These are phyloP conservation scores for Claviceps pazoutovae DNA, from an alignment of 2,329 filamentous ascomycete genomes.

Conservation along the genomic window DNA sequence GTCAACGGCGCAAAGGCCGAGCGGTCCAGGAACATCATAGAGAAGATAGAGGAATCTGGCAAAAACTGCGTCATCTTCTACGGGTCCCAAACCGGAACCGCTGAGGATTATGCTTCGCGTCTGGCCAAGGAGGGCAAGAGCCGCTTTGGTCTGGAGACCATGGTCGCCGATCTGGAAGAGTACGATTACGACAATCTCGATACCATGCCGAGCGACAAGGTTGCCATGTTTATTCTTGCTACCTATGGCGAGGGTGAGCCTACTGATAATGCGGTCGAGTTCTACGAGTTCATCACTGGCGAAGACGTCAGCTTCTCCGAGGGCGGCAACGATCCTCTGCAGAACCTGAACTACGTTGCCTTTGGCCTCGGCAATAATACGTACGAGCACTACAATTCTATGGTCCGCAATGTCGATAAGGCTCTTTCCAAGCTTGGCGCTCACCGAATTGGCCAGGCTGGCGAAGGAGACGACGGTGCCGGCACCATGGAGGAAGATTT, in stretches of 20 bases:
- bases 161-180: conserved; percentile 95
- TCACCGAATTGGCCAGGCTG: conserved; percentile 69
- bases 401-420: conserved; percentile 86
- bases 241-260: conserved; percentile 98
- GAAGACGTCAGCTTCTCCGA: conserved; percentile 75
- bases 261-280: conserved; percentile 96
- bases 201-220: conserved; percentile 72
- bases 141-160: conserved; percentile 89
- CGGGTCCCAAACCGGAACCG: conserved; percentile 94
- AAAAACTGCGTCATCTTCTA: conserved; percentile 99
- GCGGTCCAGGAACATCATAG: conserved; percentile 80
- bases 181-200: conserved; percentile 96
- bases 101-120: conserved; percentile 93
- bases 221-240: conserved; percentile 88
- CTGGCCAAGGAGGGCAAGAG: conserved; percentile 96
- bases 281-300: conserved; percentile 85
- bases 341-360: conserved; percentile 79
- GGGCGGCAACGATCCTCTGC: conserved; percentile 57
- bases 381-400: conserved; percentile 98
- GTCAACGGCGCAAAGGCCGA: conserved; percentile 59
- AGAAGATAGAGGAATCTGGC: conserved; percentile 88
- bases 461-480: conserved; percentile 93
- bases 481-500: conserved; percentile 99
- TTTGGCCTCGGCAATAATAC: conserved; percentile 99
- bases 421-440: conserved; percentile 72